Evolutionary conservation across 1,139 yeast species (phyloP).

Genomic region (Magnusiomyces sp.): DNA sequence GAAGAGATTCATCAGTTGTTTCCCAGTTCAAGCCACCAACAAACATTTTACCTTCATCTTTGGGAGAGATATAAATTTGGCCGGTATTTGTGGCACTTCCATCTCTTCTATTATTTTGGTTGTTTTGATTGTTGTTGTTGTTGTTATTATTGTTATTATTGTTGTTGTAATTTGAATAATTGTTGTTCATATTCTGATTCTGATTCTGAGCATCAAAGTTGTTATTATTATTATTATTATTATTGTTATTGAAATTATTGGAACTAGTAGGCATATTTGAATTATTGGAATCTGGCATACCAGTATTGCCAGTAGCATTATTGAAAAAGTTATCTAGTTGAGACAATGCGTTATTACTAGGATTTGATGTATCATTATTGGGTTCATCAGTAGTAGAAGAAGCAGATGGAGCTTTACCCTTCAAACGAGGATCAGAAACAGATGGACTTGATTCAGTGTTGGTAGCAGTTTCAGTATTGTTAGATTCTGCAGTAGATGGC

Average conservation of each 20-base stretch:
- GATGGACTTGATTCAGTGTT: no score
- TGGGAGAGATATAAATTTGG: conserved; percentile 35
- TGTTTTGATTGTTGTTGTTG: neutral
- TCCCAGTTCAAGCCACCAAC: conserved; percentile 99
- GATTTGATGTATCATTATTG: no score
- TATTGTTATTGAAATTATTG: neutral
- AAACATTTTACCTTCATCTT: conserved; percentile 80
- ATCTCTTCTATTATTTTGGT: neutral
- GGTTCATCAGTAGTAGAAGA: no score
- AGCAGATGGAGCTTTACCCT: no score
- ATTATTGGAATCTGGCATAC: neutral
- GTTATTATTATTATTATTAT: neutral
- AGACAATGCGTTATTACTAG: no score
- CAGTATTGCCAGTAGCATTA: neutral
- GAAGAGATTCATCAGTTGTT: conserved; percentile 67
- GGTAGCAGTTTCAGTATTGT: no score
- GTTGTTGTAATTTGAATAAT: neutral
- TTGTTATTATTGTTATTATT: neutral
- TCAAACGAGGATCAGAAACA: no score
- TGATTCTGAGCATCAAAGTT: neutral
- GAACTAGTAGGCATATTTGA: neutral
- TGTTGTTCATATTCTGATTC: neutral
- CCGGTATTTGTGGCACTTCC: conserved; percentile 25
- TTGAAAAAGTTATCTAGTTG: no score
- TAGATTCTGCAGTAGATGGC: no score